Conservation (phyloP, 106 monocot species). For the Xerophyta viscosa region DNA sequence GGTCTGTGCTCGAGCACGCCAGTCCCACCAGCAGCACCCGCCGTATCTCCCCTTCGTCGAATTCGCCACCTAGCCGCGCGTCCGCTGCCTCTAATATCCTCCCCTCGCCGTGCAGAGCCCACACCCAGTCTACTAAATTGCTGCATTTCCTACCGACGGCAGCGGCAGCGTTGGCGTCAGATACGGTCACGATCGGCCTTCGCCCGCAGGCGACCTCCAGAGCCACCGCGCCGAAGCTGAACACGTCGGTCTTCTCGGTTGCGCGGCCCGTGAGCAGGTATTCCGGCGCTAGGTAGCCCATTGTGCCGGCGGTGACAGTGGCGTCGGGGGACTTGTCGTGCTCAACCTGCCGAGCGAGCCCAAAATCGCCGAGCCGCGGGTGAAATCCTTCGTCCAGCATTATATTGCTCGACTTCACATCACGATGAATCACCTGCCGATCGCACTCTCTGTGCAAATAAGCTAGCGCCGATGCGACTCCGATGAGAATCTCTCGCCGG, state of each 20-base stretch:
- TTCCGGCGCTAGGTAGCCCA: constrained; percentile 98
- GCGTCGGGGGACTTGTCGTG: constrained; percentile 82
- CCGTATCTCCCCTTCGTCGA: constrained; percentile 66
- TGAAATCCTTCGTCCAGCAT: constrained; percentile 92
- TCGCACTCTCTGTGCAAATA: constrained; percentile 98
- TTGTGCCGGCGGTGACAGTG: constrained; percentile 86
- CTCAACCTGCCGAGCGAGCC: constrained; percentile 80
- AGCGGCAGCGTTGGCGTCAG: constrained; percentile 1
- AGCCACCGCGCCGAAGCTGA: constrained; percentile 86
- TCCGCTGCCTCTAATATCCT: constrained; percentile 54
- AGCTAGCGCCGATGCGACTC: constrained; percentile 91
- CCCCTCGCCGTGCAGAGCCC: constrained; percentile 66
- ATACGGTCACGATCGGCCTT: constrained; percentile 44
- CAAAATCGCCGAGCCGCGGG: constrained; percentile 92
- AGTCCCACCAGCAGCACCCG: constrained; percentile 54
- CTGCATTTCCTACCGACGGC: neutral
- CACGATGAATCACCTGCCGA: constrained; percentile 89
- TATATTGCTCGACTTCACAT: constrained; percentile 98
- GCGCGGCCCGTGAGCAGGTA: constrained; percentile 94
- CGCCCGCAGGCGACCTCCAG: constrained; percentile 78
- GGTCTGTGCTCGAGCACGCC: constrained; percentile 80
- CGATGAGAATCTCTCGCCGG: constrained; percentile 59
- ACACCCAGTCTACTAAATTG: constrained; percentile 91
- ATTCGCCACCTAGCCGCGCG: constrained; percentile 41
- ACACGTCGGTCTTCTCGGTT: constrained; percentile 82